These are phyloP conservation scores for Fusarium illudens DNA, from an alignment of 2,329 filamentous ascomycete genomes.

Conservation along the genomic window DNA sequence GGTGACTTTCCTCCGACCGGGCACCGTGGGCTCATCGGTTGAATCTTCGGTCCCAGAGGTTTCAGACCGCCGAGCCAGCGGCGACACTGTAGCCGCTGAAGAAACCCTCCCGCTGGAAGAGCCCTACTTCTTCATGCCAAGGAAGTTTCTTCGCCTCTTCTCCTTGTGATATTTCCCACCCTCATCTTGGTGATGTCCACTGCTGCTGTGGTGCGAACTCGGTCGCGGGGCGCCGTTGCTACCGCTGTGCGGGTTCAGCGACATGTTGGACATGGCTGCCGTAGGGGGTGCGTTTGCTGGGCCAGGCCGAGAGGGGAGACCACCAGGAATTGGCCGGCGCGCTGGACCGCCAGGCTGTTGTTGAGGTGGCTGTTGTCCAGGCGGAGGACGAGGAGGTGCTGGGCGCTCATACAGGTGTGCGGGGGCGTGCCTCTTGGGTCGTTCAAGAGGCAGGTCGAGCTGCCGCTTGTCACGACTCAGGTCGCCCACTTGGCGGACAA, in stretches of 20 bases:
- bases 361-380: slow-evolving; percentile 36
- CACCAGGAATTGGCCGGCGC: slow-evolving; percentile 36
- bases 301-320: slow-evolving; percentile 39
- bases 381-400: slow-evolving; percentile 57
- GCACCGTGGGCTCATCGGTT: slow-evolving; percentile 4
- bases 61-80: slow-evolving; percentile 18
- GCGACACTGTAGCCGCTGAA: slow-evolving; percentile 9
- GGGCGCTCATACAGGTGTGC: slow-evolving; percentile 85
- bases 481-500: slow-evolving; percentile 83
- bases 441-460: slow-evolving; percentile 82
- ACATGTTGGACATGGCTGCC: slow-evolving; percentile 65
- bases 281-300: slow-evolving; percentile 53
- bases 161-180: slow-evolving; percentile 61
- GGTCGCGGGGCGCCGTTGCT: slow-evolving; percentile 32
- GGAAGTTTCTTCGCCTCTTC: slow-evolving; percentile 69
- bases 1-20: background rate
- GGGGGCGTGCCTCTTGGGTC: slow-evolving; percentile 82
- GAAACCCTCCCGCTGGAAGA: slow-evolving; percentile 40
- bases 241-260: slow-evolving; percentile 48
- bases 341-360: slow-evolving; percentile 29
- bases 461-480: slow-evolving; percentile 77
- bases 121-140: slow-evolving; percentile 66
- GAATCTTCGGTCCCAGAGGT: slow-evolving; percentile 25
- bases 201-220: slow-evolving; percentile 20
- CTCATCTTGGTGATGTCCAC: slow-evolving; percentile 33